Evolutionary conservation across 2,329 filamentous ascomycete species (phyloP), one percentile per base, ranked within the genome.

Genomic region (Domatiomyces catenatus): DNA sequence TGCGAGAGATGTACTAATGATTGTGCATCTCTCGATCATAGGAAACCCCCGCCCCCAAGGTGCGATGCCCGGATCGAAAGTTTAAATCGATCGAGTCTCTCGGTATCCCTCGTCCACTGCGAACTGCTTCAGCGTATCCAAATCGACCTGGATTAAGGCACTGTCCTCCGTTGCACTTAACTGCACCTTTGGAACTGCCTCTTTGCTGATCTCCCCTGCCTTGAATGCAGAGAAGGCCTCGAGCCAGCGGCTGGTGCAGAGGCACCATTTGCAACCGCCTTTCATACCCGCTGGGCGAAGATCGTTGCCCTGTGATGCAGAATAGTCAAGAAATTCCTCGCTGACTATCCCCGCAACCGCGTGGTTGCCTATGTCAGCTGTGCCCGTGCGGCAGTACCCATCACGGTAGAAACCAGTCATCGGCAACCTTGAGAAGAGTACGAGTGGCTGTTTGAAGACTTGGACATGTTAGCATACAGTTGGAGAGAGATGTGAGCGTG

Each of bases 241-340:
- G 56, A 74, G 72, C 76, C 76, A 81, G 46, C 77, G 64, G 10
- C 64, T 67, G 2, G 77, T 78, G 59, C 79, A 82, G 4, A 82
- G 64, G 63, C 79, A 83, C 77, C 79, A 82, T 62, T 75, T 77
- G 59, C 77, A 80, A 5, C 79, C 78, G 7, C 67, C 74, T 18
- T 67, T 75, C 50, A 81, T 68, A 2, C 78, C 78, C 26, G 71
- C 70, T 2, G 62, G 58, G n/a, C 77, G 71, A 39, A 83, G 67
- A 58, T 82, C 75, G 59, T 82, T 82, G 42, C 78, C 79, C 42
- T 73, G 70, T 4, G 70, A 67, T 19, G 78, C 77, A 26, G 71
- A 72, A 66, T 76, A 81, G 61, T 81, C 75, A 36, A 82, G 73
- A 61, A 82, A 82, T 58, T 77, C 74, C 52, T 79, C 72, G 5